Evolutionary conservation across 2,329 filamentous ascomycete genomes (phyloP).

Genomic region (Talaromyces sp.): DNA sequence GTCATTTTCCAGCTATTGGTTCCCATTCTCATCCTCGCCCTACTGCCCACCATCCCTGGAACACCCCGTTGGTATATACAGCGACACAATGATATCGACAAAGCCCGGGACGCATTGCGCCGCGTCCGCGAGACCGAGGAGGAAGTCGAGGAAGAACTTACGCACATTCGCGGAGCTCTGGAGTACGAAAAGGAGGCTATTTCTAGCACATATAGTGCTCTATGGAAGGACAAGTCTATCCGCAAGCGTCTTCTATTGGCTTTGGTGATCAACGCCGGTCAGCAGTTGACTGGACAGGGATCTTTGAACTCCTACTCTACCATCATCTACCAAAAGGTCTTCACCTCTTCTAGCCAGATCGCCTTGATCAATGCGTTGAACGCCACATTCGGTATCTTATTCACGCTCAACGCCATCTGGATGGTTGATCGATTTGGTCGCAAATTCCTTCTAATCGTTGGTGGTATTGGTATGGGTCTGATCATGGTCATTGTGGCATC

Average conservation of each 20-base stretch:
- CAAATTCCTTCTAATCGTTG: constrained; percentile 65
- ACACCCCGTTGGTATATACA: constrained; percentile 65
- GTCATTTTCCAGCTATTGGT: constrained; percentile 70
- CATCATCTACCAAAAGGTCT: constrained; percentile 70
- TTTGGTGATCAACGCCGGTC: constrained; percentile 64
- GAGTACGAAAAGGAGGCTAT: constrained; percentile 70
- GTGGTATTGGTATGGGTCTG: constrained; percentile 63
- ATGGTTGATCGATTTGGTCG: constrained; percentile 68
- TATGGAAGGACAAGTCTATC: constrained; percentile 67
- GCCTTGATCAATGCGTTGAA: constrained; percentile 72
- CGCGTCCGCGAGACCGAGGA: constrained; percentile 61
- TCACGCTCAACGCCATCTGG: constrained; percentile 70
- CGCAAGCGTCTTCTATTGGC: constrained; percentile 64
- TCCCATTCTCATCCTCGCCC: constrained; percentile 57
- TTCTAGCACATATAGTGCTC: constrained; percentile 58
- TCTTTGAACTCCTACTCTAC: constrained; percentile 70
- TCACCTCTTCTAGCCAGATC: constrained; percentile 56
- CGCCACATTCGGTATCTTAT: constrained; percentile 67
- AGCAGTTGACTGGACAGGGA: constrained; percentile 69
- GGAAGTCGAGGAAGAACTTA: constrained; percentile 64
- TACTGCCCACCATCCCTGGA: constrained; percentile 65
- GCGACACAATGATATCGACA: constrained; percentile 56
- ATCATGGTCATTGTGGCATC: constrained; percentile 66
- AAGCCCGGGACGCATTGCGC: constrained; percentile 56
- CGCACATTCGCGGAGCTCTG: constrained; percentile 63